A percentile compares a stretch with the other conserved stretches of the same genome.
Conservation (phyloP, 306 rosid genomes). For the Lotus japonicus region DNA sequence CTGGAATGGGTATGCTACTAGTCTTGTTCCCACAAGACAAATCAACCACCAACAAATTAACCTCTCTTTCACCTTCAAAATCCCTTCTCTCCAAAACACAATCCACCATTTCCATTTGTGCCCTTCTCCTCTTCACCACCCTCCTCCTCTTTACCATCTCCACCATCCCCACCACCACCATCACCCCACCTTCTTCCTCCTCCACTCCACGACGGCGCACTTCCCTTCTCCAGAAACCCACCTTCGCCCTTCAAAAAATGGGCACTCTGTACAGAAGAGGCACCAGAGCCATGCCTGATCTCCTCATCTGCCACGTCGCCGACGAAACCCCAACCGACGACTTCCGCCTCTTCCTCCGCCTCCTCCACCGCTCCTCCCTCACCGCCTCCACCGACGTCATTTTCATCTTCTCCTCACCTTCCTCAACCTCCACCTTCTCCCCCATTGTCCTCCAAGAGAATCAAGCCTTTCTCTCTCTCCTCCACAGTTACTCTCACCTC, state of each 20-base stretch:
- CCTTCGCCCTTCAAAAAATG: constrained; percentile 35
- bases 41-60: neutral
- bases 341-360: constrained; percentile 55
- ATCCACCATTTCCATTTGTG: constrained; percentile 74
- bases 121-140: constrained; percentile 49
- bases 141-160: constrained; percentile 85
- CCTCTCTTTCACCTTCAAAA: neutral
- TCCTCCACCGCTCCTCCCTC: constrained; percentile 61
- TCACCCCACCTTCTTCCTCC: constrained; percentile 33
- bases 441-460: constrained; percentile 48
- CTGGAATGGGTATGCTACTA: constrained; percentile 52
- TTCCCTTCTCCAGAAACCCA: neutral
- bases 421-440: constrained; percentile 22
- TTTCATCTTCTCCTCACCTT: constrained; percentile 46
- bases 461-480: constrained; percentile 40
- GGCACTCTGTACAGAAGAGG: constrained; percentile 73
- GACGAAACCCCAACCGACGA: constrained; percentile 46
- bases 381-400: constrained; percentile 58
- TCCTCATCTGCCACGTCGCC: constrained; percentile 56
- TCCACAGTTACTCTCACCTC: constrained; percentile 16
- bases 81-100: constrained; percentile 50
- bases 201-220: constrained; percentile 18
- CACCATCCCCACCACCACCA: constrained; percentile 52
- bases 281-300: constrained; percentile 66
- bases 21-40: constrained; percentile 65